Conservation (phyloP, 768 basidiomycete genomes). For the Boletus pseudo-olivaceus region DNA sequence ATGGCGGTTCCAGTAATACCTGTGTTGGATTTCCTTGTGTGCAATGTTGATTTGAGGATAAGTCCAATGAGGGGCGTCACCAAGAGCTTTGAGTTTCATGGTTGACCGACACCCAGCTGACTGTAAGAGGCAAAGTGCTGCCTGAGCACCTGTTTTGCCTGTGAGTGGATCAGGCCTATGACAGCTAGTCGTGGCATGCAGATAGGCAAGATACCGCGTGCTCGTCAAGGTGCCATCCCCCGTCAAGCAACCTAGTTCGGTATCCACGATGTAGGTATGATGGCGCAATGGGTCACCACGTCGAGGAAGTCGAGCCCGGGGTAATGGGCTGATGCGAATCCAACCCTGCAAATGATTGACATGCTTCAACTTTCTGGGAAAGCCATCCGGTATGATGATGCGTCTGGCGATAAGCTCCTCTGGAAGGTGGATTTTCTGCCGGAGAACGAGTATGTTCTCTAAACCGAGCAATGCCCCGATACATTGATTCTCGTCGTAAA, state of each 20-base stretch:
- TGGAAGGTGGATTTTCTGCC: not conserved
- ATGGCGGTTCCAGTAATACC: not conserved
- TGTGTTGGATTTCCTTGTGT: not conserved
- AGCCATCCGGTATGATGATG: not conserved
- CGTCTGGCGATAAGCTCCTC: not conserved
- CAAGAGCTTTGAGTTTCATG: no score
- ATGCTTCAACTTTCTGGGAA: no score
- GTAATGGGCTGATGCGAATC: not conserved
- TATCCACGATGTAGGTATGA: not conserved
- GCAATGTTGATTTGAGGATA: not conserved
- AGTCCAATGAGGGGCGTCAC: no score
- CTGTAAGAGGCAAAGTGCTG: conserved; percentile 34
- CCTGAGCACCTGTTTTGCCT: conserved; percentile 37
- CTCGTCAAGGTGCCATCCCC: conserved; percentile 20
- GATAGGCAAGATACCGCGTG: conserved; percentile 33
- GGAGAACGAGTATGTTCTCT: conserved; percentile 28
- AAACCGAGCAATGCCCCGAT: conserved; percentile 42
- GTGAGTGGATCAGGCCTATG: conserved; percentile 42
- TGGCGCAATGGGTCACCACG: no score
- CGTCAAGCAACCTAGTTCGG: conserved; percentile 10
- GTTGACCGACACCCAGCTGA: conserved; percentile 2
- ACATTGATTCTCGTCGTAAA: conserved; percentile 36
- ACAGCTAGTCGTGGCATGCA: conserved; percentile 42
- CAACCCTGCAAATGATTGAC: not conserved
- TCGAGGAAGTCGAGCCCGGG: no score